Base-by-base conservation (phyloP, 1,139 yeast species). In the Pneumocystis wakefieldiae region DNA sequence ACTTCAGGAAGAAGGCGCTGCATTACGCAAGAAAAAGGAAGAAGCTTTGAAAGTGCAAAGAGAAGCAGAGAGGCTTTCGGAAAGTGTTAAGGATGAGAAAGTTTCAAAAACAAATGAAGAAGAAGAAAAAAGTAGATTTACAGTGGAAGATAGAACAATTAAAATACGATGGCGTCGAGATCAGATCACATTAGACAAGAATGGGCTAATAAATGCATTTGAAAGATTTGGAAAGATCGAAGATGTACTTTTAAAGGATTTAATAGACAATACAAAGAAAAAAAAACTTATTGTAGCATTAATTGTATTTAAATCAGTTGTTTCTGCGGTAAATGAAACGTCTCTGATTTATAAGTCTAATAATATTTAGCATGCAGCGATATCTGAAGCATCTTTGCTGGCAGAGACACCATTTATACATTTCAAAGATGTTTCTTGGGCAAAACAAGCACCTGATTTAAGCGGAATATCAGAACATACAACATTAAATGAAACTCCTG, bases 131-230 rank as follows among this genome's bases (percentile, higher is more conserved):
- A 36, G 60, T 53, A 41, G n/a, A 37, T 63, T 57, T 57, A 38
- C 66, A 28, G 59, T 48, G 14, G 28, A 58, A 17, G 65, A 64
- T 48, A 48, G 66, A 4, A 65, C 67, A 7, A 28, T 66, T 28
- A 53, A 53, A 37, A 57, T 66, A 3, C 65, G 67, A 2, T 61
- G 65, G 60, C 61, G 29, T 36, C 36, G 17, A 29, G 61, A 42
- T 15, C 38, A n/a, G 19, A 17, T n/a, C 35, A 48, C 42, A 28
- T 12, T 48, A n/a, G 62, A 55, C 17, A 19, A 41, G 12, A 5
- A n/a, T 10, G 2, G 10, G 3, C 24, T 35, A 29, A 2, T 14
- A 29, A 17, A 35, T 15, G 28, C 62, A 36, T 66, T 64, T 59
- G 29, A 37, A 12, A 24, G 28, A 14, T 66, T 63, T 58, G 68